These are phyloP conservation scores for Malassezia furfur DNA, from an alignment of 1,284 basidiomycete species.

Conservation along the genomic window DNA sequence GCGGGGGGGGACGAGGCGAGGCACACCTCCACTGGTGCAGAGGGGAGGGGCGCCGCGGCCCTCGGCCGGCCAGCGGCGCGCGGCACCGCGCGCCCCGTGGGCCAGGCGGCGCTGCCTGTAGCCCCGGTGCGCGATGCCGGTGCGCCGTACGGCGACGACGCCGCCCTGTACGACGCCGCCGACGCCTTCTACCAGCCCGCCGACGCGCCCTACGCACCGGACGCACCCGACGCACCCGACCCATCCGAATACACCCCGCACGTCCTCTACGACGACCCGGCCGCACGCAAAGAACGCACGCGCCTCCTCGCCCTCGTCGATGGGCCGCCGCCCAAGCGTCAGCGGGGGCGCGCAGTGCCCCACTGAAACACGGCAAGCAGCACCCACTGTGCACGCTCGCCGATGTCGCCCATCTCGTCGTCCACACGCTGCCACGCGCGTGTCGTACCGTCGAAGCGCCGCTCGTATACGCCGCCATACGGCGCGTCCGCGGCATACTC, in stretches of 20 bases:
- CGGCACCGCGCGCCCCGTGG: too few species aligned
- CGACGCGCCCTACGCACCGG: too few species aligned
- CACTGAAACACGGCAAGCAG: constrained; percentile 29
- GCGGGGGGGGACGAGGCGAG: too few species aligned
- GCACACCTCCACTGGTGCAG: too few species aligned
- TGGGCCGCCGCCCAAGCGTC: neutral
- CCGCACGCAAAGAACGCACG: constrained; percentile 21
- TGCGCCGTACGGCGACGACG: too few species aligned
- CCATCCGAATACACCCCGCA: neutral
- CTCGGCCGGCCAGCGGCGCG: too few species aligned
- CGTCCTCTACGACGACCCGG: constrained; percentile 33
- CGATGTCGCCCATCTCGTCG: constrained; percentile 36
- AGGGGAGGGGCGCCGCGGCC: too few species aligned
- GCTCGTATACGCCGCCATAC: constrained; percentile 30
- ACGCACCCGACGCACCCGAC: too few species aligned
- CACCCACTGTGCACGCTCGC: constrained; percentile 37
- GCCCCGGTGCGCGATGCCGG: too few species aligned
- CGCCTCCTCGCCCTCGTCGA: constrained; percentile 26
- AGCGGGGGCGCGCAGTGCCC: constrained; percentile 1
- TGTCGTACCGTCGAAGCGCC: constrained; percentile 21
- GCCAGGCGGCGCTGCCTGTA: too few species aligned
- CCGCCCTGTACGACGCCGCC: too few species aligned
- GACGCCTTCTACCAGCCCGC: too few species aligned
- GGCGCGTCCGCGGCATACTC: constrained; percentile 17
- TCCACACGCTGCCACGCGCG: constrained; percentile 12